These are phyloP conservation scores for Penicillium desertorum DNA, from an alignment of 495 filamentous ascomycete species.

Conservation along the genomic window DNA sequence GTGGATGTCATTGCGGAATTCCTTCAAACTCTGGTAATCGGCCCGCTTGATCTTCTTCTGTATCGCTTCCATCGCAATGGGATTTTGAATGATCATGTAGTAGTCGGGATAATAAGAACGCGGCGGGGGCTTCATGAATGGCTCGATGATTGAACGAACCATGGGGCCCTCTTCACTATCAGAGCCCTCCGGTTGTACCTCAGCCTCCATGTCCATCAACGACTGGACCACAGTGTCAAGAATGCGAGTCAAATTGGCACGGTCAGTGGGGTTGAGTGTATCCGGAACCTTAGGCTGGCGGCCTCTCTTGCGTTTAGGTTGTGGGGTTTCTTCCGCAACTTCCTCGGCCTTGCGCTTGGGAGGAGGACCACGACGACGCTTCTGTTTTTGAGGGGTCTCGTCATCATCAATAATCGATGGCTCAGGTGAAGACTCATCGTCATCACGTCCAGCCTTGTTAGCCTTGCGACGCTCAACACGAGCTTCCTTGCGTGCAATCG, in stretches of 20 bases:
- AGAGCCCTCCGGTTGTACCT: constrained; percentile 56
- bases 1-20: constrained; percentile 78
- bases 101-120: constrained; percentile 88
- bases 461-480: constrained; percentile 73
- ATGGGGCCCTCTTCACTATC: constrained; percentile 60
- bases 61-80: constrained; percentile 92
- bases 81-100: constrained; percentile 85
- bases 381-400: constrained; percentile 65
- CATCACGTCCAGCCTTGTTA: constrained; percentile 52
- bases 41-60: constrained; percentile 90
- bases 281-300: constrained; percentile 65
- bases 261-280: constrained; percentile 49
- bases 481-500: constrained; percentile 85
- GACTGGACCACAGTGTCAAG: constrained; percentile 72
- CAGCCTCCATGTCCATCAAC: constrained; percentile 73
- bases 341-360: constrained; percentile 86
- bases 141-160: constrained; percentile 81
- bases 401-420: constrained; percentile 78
- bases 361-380: constrained; percentile 76
- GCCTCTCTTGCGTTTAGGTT: constrained; percentile 78
- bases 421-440: constrained; percentile 70
- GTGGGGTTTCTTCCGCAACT: constrained; percentile 69
- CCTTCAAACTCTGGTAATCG: constrained; percentile 77
- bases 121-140: constrained; percentile 89
- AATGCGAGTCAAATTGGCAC: constrained; percentile 66